phyloP scores from a whole-genome alignment of 192 early-diverging fungal species.

The Entomortierella chlamydospora region DNA sequence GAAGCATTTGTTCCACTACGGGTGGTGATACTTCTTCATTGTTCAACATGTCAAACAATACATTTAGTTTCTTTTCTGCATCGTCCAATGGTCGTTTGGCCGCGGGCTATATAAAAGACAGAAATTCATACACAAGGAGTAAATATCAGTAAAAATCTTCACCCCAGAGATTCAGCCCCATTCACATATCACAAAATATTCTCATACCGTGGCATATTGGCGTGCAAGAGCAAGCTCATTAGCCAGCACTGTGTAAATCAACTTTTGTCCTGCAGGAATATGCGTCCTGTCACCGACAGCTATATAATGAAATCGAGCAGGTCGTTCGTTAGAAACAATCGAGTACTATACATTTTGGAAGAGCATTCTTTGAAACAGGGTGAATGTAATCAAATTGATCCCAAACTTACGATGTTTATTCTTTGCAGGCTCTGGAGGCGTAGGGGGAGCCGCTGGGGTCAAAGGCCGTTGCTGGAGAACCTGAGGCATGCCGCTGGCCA shows the following conservation, averaged over 20 bases:
- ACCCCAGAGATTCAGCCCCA: too few relatives aligned
- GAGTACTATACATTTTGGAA: background rate
- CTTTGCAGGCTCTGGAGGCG: constrained; percentile 60
- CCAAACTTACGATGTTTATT: constrained; percentile 65
- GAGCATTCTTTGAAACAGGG: background rate
- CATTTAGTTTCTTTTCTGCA: constrained; percentile 83
- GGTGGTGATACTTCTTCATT: constrained; percentile 73
- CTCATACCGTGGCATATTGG: constrained; percentile 56
- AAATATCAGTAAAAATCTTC: background rate
- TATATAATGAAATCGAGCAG: constrained; percentile 18
- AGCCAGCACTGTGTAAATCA: constrained; percentile 65
- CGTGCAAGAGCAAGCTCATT: constrained; percentile 66
- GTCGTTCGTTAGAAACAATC: background rate
- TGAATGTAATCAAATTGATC: background rate
- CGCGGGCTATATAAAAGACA: constrained; percentile 58
- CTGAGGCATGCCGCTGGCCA: constrained; percentile 36
- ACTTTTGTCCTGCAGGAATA: constrained; percentile 79
- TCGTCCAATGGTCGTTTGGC: constrained; percentile 85
- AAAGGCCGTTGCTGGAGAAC: constrained; percentile 50
- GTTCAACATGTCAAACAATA: constrained; percentile 90
- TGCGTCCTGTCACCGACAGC: constrained; percentile 87
- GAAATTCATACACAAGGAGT: background rate
- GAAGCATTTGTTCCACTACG: constrained; percentile 71
- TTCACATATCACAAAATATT: background rate
- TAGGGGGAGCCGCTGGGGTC: constrained; percentile 57